phyloP scores from a whole-genome alignment of 2,329 filamentous ascomycete species.

The Tolypocladium nubicola region DNA sequence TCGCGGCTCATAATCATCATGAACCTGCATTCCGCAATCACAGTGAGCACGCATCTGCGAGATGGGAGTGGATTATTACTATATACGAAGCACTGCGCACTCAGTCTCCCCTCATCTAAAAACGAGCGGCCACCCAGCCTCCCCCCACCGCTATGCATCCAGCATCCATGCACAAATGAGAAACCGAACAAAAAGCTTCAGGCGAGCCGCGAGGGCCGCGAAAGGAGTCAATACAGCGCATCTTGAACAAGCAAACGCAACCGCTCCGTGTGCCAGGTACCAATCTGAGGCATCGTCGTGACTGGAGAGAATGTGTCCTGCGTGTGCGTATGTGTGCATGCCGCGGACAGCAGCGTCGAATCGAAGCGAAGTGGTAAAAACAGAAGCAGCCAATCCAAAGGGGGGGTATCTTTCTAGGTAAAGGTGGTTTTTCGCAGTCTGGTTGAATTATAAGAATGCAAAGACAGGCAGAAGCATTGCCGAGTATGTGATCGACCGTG shows the following conservation, averaged over 20 bases:
- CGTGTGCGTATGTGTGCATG: background rate
- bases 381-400: constrained; percentile 19
- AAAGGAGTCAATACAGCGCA: background rate
- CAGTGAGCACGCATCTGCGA: background rate
- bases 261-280: background rate
- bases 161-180: background rate
- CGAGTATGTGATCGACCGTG: background rate
- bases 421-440: constrained; percentile 17
- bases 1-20: background rate
- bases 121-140: background rate
- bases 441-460: constrained; percentile 4
- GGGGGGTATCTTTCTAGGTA: constrained; percentile 29
- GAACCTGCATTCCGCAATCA: background rate
- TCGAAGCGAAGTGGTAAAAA: constrained; percentile 4
- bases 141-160: constrained; percentile 9
- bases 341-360: background rate
- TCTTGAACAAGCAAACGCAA: background rate
- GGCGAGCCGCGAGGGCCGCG: background rate
- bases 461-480: background rate
- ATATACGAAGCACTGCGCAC: constrained; percentile 5
- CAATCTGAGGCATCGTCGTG: background rate
- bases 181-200: constrained; percentile 1
- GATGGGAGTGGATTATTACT: constrained; percentile 9
- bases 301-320: background rate
- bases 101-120: background rate